These are phyloP conservation scores for Oryza meridionalis DNA, from an alignment of 176 grass and related monocot genomes.

Conservation along the genomic window DNA sequence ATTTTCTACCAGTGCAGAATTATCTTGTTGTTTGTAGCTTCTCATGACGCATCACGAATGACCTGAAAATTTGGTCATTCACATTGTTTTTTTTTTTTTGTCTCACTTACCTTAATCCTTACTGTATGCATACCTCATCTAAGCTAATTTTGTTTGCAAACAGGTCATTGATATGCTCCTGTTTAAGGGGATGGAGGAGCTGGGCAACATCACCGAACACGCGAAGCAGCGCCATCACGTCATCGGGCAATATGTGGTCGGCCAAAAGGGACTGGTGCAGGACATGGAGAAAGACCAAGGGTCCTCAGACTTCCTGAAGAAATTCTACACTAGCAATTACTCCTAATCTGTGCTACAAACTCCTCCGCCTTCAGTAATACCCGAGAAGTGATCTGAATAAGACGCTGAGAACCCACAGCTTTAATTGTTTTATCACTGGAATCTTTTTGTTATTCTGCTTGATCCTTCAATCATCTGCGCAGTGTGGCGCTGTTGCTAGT, in stretches of 20 bases:
- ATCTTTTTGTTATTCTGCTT: slow-evolving; percentile 20
- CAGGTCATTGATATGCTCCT: slow-evolving; percentile 98
- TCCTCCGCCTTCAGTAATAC: slow-evolving; percentile 24
- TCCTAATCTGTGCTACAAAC: slow-evolving; percentile 41
- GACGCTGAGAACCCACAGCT: slow-evolving; percentile 28
- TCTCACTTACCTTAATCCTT: not conserved
- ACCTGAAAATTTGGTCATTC: not conserved
- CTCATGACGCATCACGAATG: not conserved
- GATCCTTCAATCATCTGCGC: not conserved
- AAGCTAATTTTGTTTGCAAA: not conserved
- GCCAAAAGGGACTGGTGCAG: slow-evolving; percentile 56
- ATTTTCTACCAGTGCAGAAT: not conserved
- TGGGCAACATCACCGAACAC: slow-evolving; percentile 75
- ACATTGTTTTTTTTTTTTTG: not conserved
- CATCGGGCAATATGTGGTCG: slow-evolving; percentile 88
- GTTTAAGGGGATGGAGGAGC: slow-evolving; percentile 84
- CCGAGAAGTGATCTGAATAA: slow-evolving; percentile 43
- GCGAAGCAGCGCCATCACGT: slow-evolving; percentile 96
- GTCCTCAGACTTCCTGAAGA: slow-evolving; percentile 73
- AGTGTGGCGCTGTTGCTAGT: slow-evolving; percentile 6
- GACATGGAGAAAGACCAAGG: slow-evolving; percentile 65
- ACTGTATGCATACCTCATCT: not conserved
- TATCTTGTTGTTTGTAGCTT: not conserved
- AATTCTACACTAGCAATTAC: slow-evolving; percentile 90
- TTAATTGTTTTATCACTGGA: slow-evolving; percentile 17